Evolutionary conservation across 2,329 filamentous ascomycete species (phyloP).

Genomic region (Diaporthe humulicola): DNA sequence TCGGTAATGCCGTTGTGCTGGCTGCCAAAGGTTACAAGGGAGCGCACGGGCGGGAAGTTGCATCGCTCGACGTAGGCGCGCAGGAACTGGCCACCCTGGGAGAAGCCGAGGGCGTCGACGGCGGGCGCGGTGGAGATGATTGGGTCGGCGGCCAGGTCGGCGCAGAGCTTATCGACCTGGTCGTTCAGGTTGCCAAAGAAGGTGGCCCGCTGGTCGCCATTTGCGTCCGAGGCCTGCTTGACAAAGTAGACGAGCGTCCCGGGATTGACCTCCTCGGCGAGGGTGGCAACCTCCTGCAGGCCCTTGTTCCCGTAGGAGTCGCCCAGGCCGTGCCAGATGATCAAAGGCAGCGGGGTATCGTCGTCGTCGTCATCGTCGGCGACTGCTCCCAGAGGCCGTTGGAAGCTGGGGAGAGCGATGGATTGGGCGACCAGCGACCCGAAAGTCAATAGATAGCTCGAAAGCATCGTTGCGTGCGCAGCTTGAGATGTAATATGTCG

Average conservation of each 20-base stretch:
- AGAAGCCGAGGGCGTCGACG: slow-evolving; percentile 93
- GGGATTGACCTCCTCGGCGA: slow-evolving; percentile 80
- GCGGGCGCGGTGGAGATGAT: slow-evolving; percentile 86
- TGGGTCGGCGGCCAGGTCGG: slow-evolving; percentile 79
- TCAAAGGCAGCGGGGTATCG: slow-evolving; percentile 83
- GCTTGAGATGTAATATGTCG: background rate
- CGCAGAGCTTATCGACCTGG: slow-evolving; percentile 84
- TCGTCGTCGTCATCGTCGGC: slow-evolving; percentile 54
- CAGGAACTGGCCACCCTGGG: slow-evolving; percentile 96
- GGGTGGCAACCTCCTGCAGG: slow-evolving; percentile 76
- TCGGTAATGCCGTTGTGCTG: slow-evolving; percentile 93
- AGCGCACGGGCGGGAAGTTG: slow-evolving; percentile 80
- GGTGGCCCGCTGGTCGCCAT: slow-evolving; percentile 82
- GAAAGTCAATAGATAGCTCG: slow-evolving; percentile 45
- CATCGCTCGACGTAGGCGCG: slow-evolving; percentile 91
- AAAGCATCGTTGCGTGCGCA: slow-evolving; percentile 39
- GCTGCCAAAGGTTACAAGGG: slow-evolving; percentile 87
- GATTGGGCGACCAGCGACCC: slow-evolving; percentile 51
- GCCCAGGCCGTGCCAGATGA: slow-evolving; percentile 92
- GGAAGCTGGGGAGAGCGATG: slow-evolving; percentile 48
- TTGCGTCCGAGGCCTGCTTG: slow-evolving; percentile 75
- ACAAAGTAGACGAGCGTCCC: slow-evolving; percentile 89
- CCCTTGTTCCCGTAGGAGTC: slow-evolving; percentile 84
- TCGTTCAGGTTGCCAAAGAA: slow-evolving; percentile 91
- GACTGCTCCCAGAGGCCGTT: slow-evolving; percentile 41